Percentiles rank a stretch among this genome's conserved stretches.
These are phyloP conservation scores for Melampsora americana DNA, from an alignment of 1,284 basidiomycete genomes.

Conservation along the genomic window DNA sequence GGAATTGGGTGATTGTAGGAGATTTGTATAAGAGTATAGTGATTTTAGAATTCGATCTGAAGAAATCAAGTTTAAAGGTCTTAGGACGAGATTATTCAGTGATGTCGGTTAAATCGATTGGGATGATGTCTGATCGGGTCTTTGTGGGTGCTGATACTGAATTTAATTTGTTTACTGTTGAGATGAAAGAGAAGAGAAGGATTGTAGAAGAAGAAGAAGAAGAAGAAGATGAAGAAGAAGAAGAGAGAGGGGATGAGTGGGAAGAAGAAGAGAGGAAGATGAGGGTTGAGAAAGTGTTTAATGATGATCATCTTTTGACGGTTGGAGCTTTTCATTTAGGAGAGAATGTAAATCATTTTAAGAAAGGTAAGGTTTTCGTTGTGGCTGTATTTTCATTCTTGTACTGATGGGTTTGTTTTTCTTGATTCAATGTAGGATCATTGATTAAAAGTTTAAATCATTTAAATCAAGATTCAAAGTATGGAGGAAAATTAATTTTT, in stretches of 20 bases:
- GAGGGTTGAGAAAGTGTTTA: not conserved
- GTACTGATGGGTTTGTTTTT: not conserved
- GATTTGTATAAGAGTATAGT: constrained; percentile 31
- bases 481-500: constrained; percentile 25
- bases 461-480: constrained; percentile 7
- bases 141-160: constrained; percentile 34
- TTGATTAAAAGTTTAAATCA: constrained; percentile 9
- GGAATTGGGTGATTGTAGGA: constrained; percentile 13
- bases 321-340: constrained; percentile 26
- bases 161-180: constrained; percentile 34
- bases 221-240: constrained; percentile 8
- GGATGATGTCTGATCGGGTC: constrained; percentile 14
- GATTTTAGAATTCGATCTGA: constrained; percentile 24
- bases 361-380: constrained; percentile 1
- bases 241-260: not conserved
- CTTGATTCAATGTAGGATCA: not conserved
- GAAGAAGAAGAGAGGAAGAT: not conserved
- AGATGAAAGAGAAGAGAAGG: not conserved
- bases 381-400: not conserved
- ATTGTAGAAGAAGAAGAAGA: not conserved
- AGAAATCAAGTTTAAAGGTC: constrained; percentile 6
- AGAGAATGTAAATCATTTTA: constrained; percentile 37
- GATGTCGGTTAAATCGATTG: constrained; percentile 30
- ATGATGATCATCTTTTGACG: constrained; percentile 11
- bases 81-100: constrained; percentile 22